Percentiles rank a stretch among this genome's conserved stretches.
Conservation (phyloP, 2,329 filamentous ascomycete species). For the Cytospora piceae region DNA sequence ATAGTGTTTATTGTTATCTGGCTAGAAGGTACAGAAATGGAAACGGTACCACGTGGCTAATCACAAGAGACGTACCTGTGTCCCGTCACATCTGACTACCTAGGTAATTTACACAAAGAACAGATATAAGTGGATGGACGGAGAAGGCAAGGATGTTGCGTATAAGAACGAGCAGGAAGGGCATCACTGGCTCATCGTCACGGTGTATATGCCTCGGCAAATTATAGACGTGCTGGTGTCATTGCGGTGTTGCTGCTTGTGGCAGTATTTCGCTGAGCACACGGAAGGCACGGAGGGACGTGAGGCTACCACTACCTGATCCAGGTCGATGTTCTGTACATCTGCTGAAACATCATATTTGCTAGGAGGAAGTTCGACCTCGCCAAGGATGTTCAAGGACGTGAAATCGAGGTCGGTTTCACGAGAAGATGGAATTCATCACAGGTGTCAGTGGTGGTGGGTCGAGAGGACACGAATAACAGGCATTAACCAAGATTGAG, state of each 20-base stretch:
- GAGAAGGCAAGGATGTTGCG: slow-evolving; percentile 21
- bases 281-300: background rate
- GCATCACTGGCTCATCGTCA: slow-evolving; percentile 19
- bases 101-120: slow-evolving; percentile 16
- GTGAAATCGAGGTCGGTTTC: background rate
- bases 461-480: too few species aligned
- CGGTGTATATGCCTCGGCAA: slow-evolving; percentile 21
- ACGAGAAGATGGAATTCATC: background rate
- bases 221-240: slow-evolving; percentile 28
- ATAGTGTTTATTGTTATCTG: too few species aligned
- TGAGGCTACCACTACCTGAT: background rate
- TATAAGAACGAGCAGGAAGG: slow-evolving; percentile 14
- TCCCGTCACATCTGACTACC: too few species aligned
- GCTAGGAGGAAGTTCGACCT: background rate
- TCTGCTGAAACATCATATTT: background rate
- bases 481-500: too few species aligned
- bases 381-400: background rate
- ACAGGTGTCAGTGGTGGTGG: too few species aligned
- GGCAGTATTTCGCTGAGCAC: slow-evolving; percentile 27
- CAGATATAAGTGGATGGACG: slow-evolving; percentile 10
- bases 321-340: too few species aligned
- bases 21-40: too few species aligned
- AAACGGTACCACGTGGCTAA: too few species aligned
- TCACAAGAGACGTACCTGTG: background rate
- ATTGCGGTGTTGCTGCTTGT: slow-evolving; percentile 29